A percentile compares a stretch with the other conserved stretches of the same genome.
Evolutionary conservation across 1,284 basidiomycete genomes (phyloP).

Genomic region (Fereydounia khargensis): DNA sequence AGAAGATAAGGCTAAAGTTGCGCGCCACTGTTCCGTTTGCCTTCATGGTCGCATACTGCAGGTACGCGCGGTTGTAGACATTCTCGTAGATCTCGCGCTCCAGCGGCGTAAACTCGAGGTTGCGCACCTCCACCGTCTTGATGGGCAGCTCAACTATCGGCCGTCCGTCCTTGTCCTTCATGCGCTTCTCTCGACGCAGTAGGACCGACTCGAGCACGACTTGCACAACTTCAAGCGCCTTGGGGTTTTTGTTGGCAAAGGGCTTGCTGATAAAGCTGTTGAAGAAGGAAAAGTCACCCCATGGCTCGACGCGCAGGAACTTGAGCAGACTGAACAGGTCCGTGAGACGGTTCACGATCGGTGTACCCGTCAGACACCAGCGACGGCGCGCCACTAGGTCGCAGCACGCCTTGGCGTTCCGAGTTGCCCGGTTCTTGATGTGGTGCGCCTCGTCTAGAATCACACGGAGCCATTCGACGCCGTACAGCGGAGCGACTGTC

Average conservation of each 20-base stretch:
- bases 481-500: conserved; percentile 35
- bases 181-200: conserved; percentile 83
- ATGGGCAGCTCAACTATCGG: conserved; percentile 83
- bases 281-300: conserved; percentile 62
- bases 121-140: conserved; percentile 67
- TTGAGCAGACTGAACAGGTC: conserved; percentile 68
- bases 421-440: conserved; percentile 86
- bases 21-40: conserved; percentile 43
- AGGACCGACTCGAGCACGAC: conserved; percentile 62
- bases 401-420: conserved; percentile 85
- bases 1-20: conserved; percentile 59
- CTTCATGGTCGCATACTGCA: conserved; percentile 44
- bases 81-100: conserved; percentile 58
- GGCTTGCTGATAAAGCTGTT: conserved; percentile 54
- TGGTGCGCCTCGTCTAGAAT: conserved; percentile 82
- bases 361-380: conserved; percentile 93
- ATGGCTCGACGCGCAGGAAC: conserved; percentile 84
- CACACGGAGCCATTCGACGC: conserved; percentile 50
- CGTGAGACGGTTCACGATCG: conserved; percentile 87
- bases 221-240: conserved; percentile 53
- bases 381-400: conserved; percentile 74
- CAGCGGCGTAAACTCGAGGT: conserved; percentile 37
- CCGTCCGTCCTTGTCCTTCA: conserved; percentile 80
- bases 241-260: conserved; percentile 48
- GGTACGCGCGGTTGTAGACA: conserved; percentile 49